These are phyloP conservation scores for Artomyces pyxidatus DNA, from an alignment of 768 basidiomycete species.

Conservation along the genomic window DNA sequence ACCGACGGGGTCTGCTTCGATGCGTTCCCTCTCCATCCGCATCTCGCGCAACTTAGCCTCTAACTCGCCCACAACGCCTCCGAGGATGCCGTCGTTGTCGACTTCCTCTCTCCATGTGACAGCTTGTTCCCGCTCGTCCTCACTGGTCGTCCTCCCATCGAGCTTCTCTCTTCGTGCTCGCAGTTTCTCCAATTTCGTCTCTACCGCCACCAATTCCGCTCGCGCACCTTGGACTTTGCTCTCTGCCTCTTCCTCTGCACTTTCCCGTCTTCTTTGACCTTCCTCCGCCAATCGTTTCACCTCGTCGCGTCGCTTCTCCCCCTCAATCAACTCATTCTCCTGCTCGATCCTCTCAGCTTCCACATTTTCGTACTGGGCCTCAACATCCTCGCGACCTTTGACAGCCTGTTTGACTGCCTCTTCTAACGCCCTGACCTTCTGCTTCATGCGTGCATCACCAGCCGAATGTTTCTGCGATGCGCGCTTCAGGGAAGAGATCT, in stretches of 20 bases:
- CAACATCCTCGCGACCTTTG: conserved; percentile 38
- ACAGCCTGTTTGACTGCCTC: conserved; percentile 76
- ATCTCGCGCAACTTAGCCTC: conserved; percentile 58
- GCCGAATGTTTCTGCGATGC: conserved; percentile 72
- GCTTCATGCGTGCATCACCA: conserved; percentile 71
- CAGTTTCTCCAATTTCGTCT: conserved; percentile 55
- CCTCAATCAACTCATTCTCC: conserved; percentile 6
- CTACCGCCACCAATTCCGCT: conserved; percentile 31
- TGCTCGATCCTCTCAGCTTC: conserved; percentile 24
- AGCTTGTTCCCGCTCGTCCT: neutral
- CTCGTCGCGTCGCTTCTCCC: conserved; percentile 24
- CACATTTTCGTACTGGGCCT: conserved; percentile 32
- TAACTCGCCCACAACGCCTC: conserved; percentile 47
- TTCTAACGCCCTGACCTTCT: conserved; percentile 82
- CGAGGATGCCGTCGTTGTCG: neutral
- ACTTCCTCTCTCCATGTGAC: neutral
- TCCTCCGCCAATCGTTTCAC: conserved; percentile 8
- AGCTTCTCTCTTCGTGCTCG: conserved; percentile 57
- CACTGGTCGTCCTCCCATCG: conserved; percentile 28
- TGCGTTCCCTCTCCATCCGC: conserved; percentile 49
- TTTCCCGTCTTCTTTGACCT: conserved; percentile 5
- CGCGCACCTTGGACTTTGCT: conserved; percentile 30
- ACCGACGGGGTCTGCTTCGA: conserved; percentile 25
- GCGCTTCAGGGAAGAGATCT: conserved; percentile 79
- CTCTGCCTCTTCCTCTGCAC: conserved; percentile 41